Percentiles rank a stretch among this genome's conserved stretches.
Conservation (phyloP, 2,329 filamentous ascomycete species). For the Fusarium brachygibbosum region DNA sequence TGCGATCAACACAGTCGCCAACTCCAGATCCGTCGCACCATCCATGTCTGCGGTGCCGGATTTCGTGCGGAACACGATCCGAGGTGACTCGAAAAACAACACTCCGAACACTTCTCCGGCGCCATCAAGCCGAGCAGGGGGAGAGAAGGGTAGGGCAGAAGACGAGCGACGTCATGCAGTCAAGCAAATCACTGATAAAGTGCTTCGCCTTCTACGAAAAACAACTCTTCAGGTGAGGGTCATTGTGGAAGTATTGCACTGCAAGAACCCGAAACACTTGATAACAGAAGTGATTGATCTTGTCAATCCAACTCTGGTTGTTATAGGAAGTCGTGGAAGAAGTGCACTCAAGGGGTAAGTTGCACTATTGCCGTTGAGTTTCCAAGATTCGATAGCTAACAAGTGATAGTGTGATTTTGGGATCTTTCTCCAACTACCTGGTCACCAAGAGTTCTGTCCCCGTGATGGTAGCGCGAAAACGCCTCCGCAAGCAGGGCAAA, state of each 20-base stretch:
- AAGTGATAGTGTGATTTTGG: slow-evolving; percentile 82
- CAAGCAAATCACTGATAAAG: slow-evolving; percentile 85
- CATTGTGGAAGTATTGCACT: slow-evolving; percentile 96
- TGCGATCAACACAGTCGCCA: slow-evolving; percentile 75
- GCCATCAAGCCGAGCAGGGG: slow-evolving; percentile 62
- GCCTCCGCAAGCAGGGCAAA: slow-evolving; percentile 87
- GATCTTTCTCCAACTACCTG: slow-evolving; percentile 97
- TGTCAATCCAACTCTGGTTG: slow-evolving; percentile 90
- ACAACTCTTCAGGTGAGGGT: slow-evolving; percentile 93
- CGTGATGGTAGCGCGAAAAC: slow-evolving; percentile 97
- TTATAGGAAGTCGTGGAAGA: slow-evolving; percentile 90
- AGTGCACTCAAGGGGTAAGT: slow-evolving; percentile 93
- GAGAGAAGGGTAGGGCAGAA: slow-evolving; percentile 73
- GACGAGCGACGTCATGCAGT: slow-evolving; percentile 84
- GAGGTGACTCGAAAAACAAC: slow-evolving; percentile 50
- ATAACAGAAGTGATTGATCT: slow-evolving; percentile 98
- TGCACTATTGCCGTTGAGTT: not conserved
- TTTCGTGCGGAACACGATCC: slow-evolving; percentile 51
- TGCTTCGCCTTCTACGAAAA: slow-evolving; percentile 88
- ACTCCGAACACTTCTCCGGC: slow-evolving; percentile 62
- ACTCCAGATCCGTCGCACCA: slow-evolving; percentile 53
- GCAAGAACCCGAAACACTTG: slow-evolving; percentile 96
- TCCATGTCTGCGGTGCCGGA: slow-evolving; percentile 54
- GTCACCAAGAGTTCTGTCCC: slow-evolving; percentile 97
- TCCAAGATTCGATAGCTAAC: slow-evolving; percentile 50